These are phyloP conservation scores for Mycosphaerella sp. DNA, from an alignment of 2,329 filamentous ascomycete species.

Conservation along the genomic window DNA sequence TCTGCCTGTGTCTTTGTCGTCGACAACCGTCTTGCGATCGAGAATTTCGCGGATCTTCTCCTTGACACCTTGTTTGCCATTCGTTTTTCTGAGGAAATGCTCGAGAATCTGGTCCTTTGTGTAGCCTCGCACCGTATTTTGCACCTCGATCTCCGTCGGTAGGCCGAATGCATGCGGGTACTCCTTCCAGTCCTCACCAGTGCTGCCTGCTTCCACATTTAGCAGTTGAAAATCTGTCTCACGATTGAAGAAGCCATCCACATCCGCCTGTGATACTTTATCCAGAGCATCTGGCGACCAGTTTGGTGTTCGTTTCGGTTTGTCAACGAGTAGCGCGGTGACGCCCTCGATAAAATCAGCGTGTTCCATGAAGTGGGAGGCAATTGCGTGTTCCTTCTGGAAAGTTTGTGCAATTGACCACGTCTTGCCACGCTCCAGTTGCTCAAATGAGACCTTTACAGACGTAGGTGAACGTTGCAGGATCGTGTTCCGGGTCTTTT, in stretches of 20 bases:
- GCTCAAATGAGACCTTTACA: slow-evolving; percentile 74
- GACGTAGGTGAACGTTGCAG: slow-evolving; percentile 75
- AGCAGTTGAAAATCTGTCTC: slow-evolving; percentile 53
- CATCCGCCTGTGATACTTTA: slow-evolving; percentile 54
- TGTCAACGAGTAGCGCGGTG: slow-evolving; percentile 68
- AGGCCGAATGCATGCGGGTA: slow-evolving; percentile 72
- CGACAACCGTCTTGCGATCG: slow-evolving; percentile 33
- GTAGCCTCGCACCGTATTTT: slow-evolving; percentile 36
- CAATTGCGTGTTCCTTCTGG: slow-evolving; percentile 76
- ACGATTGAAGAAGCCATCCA: slow-evolving; percentile 56
- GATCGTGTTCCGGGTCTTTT: slow-evolving; percentile 68
- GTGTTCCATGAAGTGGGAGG: slow-evolving; percentile 80
- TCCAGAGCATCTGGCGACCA: slow-evolving; percentile 72
- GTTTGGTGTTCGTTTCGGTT: slow-evolving; percentile 57
- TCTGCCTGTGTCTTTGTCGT: not conserved
- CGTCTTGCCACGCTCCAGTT: slow-evolving; percentile 66
- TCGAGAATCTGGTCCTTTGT: slow-evolving; percentile 36
- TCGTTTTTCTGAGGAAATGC: slow-evolving; percentile 37
- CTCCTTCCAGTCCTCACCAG: slow-evolving; percentile 52
- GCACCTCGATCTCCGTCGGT: slow-evolving; percentile 62
- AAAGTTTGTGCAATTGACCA: slow-evolving; percentile 87
- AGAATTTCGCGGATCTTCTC: slow-evolving; percentile 61
- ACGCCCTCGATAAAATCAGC: slow-evolving; percentile 91
- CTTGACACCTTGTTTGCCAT: slow-evolving; percentile 45
- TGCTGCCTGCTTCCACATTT: slow-evolving; percentile 33